Evolutionary conservation across 345 rosid genomes (phyloP).

Genomic region (Luvunga scandens): DNA sequence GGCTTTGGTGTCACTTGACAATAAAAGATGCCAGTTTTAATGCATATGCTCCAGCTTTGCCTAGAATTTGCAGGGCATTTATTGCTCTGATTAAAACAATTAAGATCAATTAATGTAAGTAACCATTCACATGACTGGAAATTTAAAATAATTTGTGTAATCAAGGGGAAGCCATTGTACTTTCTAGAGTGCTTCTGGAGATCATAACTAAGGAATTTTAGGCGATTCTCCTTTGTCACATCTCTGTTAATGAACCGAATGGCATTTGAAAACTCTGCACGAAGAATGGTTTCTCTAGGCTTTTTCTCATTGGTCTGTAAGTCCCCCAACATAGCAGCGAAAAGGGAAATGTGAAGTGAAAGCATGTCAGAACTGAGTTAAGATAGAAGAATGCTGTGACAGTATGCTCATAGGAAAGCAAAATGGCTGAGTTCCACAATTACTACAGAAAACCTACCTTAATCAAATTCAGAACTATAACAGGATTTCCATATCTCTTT

Average conservation of each 20-base stretch:
- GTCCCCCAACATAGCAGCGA: conserved; percentile 22
- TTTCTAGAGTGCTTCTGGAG: conserved; percentile 69
- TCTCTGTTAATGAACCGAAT: conserved; percentile 60
- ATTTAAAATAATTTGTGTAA: not conserved
- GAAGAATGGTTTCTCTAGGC: conserved; percentile 91
- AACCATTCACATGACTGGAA: conserved; percentile 2
- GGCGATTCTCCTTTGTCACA: conserved; percentile 56
- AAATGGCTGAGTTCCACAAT: not conserved
- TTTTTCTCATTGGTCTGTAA: conserved; percentile 73
- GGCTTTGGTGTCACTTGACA: conserved; percentile 48
- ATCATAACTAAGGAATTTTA: conserved; percentile 90
- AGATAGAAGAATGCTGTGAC: conserved; percentile 5
- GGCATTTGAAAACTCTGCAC: conserved; percentile 78
- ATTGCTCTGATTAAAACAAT: conserved; percentile 52
- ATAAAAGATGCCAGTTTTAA: conserved; percentile 75
- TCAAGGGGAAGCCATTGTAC: conserved; percentile 32
- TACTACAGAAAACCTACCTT: conserved; percentile 50
- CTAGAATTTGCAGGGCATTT: conserved; percentile 66
- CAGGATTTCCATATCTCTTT: conserved; percentile 88
- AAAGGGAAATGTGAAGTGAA: conserved; percentile 4
- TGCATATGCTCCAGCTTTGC: conserved; percentile 64
- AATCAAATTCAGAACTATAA: conserved; percentile 78
- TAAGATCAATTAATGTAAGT: conserved; percentile 7
- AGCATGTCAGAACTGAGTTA: conserved; percentile 14
- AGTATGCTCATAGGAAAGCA: not conserved